Percentiles rank a stretch among this genome's conserved stretches.
phyloP scores from a whole-genome alignment of 2,329 filamentous ascomycete species.

The Botrytis fabae region DNA sequence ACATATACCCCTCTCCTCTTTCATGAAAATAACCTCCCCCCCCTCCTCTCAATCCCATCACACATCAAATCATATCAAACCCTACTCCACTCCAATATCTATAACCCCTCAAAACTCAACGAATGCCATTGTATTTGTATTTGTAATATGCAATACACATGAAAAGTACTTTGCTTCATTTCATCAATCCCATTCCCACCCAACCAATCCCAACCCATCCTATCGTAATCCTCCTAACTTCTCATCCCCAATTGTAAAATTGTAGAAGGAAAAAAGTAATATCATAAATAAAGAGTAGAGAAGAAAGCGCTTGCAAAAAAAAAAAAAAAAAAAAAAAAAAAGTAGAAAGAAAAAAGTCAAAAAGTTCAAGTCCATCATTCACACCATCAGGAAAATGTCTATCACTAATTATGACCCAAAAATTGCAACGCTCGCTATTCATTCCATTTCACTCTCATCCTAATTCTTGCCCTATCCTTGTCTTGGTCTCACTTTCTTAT shows the following conservation, averaged over 20 bases:
- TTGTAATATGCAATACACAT: slow-evolving; percentile 1
- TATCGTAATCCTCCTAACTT: background rate
- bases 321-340: background rate
- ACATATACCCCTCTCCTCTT: background rate
- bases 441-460: background rate
- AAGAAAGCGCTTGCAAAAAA: slow-evolving; percentile 8
- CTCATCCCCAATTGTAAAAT: background rate
- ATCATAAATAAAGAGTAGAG: background rate
- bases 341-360: background rate
- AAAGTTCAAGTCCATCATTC: background rate
- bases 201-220: background rate
- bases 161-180: background rate
- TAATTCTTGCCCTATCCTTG: background rate
- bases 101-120: slow-evolving; percentile 1
- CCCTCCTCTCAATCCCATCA: background rate
- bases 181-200: background rate
- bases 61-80: background rate
- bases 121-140: background rate
- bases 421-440: background rate
- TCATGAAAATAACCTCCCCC: background rate
- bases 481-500: background rate
- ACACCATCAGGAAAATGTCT: background rate
- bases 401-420: background rate
- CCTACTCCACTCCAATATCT: background rate
- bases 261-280: background rate